Evolutionary conservation across 441 rosid species (phyloP).

Genomic region (Syzygium malaccense): DNA sequence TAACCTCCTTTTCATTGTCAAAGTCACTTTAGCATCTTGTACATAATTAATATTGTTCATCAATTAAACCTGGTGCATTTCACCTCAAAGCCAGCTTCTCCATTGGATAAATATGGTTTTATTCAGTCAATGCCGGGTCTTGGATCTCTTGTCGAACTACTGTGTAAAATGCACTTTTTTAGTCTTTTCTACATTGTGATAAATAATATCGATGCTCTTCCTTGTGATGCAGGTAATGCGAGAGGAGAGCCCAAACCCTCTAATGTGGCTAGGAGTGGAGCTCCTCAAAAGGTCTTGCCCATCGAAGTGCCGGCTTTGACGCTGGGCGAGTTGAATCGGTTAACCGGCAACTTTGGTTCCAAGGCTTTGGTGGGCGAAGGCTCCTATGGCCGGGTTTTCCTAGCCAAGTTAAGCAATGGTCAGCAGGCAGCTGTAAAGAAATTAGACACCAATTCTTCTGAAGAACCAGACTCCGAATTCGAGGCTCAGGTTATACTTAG

Average conservation of each 20-base stretch:
- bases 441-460: slow-evolving; percentile 68
- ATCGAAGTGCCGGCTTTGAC: slow-evolving; percentile 65
- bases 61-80: background rate
- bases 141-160: background rate
- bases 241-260: slow-evolving; percentile 70
- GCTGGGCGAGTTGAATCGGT: slow-evolving; percentile 58
- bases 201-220: background rate
- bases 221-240: slow-evolving; percentile 27
- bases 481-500: slow-evolving; percentile 50
- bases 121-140: background rate
- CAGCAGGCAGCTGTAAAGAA: slow-evolving; percentile 71
- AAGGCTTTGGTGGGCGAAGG: slow-evolving; percentile 91
- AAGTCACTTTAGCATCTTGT: background rate
- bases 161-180: background rate
- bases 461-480: slow-evolving; percentile 76
- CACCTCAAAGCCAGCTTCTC: background rate
- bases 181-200: background rate
- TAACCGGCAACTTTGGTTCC: slow-evolving; percentile 58
- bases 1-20: background rate
- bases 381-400: slow-evolving; percentile 85
- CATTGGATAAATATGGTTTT: background rate
- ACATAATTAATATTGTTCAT: background rate
- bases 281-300: slow-evolving; percentile 68
- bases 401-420: slow-evolving; percentile 41
- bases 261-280: slow-evolving; percentile 47